Conservation (phyloP, 176 grass and related monocot species). For the Hordeum vulgare region DNA sequence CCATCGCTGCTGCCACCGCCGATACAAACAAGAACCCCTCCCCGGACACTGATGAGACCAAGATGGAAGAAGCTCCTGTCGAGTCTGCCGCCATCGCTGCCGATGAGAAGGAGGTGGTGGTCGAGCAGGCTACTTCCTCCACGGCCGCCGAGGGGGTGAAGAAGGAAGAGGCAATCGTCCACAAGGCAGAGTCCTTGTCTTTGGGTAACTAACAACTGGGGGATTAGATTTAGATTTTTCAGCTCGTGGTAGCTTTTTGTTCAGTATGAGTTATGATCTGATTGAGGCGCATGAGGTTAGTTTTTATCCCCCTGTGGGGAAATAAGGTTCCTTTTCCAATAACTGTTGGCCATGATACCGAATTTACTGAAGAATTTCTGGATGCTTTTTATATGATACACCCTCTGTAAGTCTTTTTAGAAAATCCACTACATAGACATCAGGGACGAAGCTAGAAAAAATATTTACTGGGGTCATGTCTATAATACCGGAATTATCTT, state of each 20-base stretch:
- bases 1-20: neutral
- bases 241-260: neutral
- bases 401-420: no score
- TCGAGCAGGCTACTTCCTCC: neutral
- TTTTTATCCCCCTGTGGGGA: slow-evolving; percentile 13
- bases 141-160: neutral
- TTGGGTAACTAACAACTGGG: slow-evolving; percentile 17
- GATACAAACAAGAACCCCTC: neutral
- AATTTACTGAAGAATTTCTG: neutral
- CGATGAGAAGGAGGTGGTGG: neutral
- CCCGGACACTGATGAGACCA: neutral
- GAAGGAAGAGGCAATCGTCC: neutral
- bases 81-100: neutral
- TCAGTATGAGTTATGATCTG: neutral
- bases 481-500: no score
- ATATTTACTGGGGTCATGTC: no score
- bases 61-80: neutral
- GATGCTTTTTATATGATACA: neutral
- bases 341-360: neutral
- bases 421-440: no score
- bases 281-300: neutral
- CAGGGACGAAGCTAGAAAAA: no score
- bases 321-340: slow-evolving; percentile 13
- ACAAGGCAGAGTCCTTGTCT: slow-evolving; percentile 20
- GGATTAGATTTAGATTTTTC: neutral